phyloP scores from a whole-genome alignment of 1,284 basidiomycete species.

The Ganoderma boninense region DNA sequence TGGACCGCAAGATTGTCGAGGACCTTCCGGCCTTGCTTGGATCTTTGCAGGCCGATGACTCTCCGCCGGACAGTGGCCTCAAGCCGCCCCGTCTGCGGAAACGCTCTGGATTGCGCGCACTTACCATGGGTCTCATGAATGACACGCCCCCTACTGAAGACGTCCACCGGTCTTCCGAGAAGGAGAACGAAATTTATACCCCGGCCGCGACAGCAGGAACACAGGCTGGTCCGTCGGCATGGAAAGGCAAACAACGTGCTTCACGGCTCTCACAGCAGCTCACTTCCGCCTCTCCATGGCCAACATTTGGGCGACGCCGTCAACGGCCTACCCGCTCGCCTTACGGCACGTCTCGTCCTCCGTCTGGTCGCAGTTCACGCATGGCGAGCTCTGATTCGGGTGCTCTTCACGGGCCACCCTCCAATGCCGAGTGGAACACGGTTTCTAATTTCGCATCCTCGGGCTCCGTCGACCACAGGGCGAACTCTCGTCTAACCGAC shows the following conservation, averaged over 20 bases:
- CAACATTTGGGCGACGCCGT: slow-evolving; percentile 51
- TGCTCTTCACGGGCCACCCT: slow-evolving; percentile 27
- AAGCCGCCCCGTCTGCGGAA: slow-evolving; percentile 35
- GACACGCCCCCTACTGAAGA: not conserved
- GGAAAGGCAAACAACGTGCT: slow-evolving; percentile 31
- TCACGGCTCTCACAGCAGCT: slow-evolving; percentile 40
- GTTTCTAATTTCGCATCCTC: slow-evolving; percentile 24
- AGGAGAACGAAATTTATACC: slow-evolving; percentile 19
- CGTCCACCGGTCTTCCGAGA: slow-evolving; percentile 14
- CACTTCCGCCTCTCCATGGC: slow-evolving; percentile 46
- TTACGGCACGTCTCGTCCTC: slow-evolving; percentile 18
- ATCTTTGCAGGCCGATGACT: slow-evolving; percentile 28
- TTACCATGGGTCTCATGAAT: slow-evolving; percentile 9
- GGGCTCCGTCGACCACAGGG: slow-evolving; percentile 26
- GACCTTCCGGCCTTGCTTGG: slow-evolving; percentile 38
- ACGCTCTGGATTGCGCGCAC: slow-evolving; percentile 25
- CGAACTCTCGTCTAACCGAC: slow-evolving; percentile 17
- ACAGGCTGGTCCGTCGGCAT: slow-evolving; percentile 13
- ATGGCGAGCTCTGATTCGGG: slow-evolving; percentile 35
- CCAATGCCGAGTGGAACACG: slow-evolving; percentile 16
- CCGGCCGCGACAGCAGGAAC: not conserved
- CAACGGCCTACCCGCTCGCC: slow-evolving; percentile 18
- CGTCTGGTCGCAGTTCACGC: slow-evolving; percentile 33
- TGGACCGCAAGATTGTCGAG: slow-evolving; percentile 36
- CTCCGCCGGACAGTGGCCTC: slow-evolving; percentile 26